phyloP scores from a whole-genome alignment of 805 yeast genomes.

The Candida ovalis region DNA sequence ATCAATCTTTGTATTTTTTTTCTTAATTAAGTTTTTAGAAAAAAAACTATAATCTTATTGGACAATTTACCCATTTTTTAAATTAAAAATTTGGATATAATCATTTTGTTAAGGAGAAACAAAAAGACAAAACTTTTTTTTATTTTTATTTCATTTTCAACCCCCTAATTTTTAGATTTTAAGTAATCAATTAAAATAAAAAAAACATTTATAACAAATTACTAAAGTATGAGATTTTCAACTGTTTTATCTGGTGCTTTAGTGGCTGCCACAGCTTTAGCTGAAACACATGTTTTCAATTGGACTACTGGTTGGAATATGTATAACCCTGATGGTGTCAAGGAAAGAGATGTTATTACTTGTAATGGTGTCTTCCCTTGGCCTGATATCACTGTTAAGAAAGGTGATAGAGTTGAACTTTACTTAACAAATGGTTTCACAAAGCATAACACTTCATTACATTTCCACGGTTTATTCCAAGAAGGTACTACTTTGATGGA shows the following conservation, averaged over 20 bases:
- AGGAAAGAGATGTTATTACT: slow-evolving; percentile 43
- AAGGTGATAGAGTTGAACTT: slow-evolving; percentile 74
- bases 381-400: slow-evolving; percentile 74
- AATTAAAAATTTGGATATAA: no score
- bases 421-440: slow-evolving; percentile 73
- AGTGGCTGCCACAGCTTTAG: slow-evolving; percentile 23
- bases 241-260: slow-evolving; percentile 13
- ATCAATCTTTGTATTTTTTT: background rate
- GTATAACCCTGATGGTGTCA: slow-evolving; percentile 54
- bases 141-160: no score
- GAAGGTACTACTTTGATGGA: slow-evolving; percentile 76
- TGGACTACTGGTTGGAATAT: slow-evolving; percentile 64
- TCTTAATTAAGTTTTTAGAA: background rate
- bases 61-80: no score
- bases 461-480: slow-evolving; percentile 93
- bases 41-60: no score
- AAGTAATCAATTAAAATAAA: no score
- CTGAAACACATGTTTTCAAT: slow-evolving; percentile 57
- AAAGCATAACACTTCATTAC: slow-evolving; percentile 70
- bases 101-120: no score
- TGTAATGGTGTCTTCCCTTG: slow-evolving; percentile 69
- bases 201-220: background rate
- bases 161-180: no score
- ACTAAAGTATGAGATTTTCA: slow-evolving; percentile 14
- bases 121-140: no score